Evolutionary conservation across 345 rosid genomes (phyloP).

Genomic region (Camelina sativa): DNA sequence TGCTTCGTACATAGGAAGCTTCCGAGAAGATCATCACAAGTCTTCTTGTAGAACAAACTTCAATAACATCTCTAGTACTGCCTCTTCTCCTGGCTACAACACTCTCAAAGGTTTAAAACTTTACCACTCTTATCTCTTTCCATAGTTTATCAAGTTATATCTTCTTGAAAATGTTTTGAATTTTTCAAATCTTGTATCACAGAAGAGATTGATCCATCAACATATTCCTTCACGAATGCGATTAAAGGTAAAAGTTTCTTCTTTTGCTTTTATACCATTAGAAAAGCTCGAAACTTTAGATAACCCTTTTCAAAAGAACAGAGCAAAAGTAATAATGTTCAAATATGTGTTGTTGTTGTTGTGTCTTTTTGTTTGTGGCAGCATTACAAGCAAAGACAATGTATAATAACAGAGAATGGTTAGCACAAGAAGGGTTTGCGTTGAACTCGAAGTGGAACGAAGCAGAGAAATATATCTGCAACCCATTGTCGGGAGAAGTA

Average conservation of each 20-base stretch:
- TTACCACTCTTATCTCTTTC: constrained; percentile 6
- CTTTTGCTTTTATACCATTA: background rate
- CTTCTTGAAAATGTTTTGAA: constrained; percentile 3
- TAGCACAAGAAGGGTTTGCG: constrained; percentile 78
- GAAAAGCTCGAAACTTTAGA: background rate
- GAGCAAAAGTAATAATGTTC: background rate
- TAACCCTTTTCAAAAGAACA: constrained; percentile 2
- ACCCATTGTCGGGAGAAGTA: constrained; percentile 96
- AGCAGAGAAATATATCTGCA: constrained; percentile 94
- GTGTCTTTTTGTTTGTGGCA: constrained; percentile 37
- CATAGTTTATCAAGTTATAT: background rate
- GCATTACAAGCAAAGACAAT: constrained; percentile 83
- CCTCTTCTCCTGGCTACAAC: constrained; percentile 92
- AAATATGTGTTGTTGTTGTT: background rate
- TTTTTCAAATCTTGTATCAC: constrained; percentile 33
- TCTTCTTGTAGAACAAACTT: constrained; percentile 61
- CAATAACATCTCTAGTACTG: constrained; percentile 76
- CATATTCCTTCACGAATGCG: constrained; percentile 89
- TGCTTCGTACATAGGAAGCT: constrained; percentile 73
- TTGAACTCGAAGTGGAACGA: constrained; percentile 95
- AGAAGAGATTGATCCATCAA: constrained; percentile 94
- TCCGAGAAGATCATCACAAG: constrained; percentile 68
- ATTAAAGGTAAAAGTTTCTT: constrained; percentile 59
- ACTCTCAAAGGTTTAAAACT: constrained; percentile 48
- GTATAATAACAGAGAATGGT: constrained; percentile 63